phyloP scores from a whole-genome alignment of 1,284 basidiomycete genomes.

The Microbotryum scabiosae region DNA sequence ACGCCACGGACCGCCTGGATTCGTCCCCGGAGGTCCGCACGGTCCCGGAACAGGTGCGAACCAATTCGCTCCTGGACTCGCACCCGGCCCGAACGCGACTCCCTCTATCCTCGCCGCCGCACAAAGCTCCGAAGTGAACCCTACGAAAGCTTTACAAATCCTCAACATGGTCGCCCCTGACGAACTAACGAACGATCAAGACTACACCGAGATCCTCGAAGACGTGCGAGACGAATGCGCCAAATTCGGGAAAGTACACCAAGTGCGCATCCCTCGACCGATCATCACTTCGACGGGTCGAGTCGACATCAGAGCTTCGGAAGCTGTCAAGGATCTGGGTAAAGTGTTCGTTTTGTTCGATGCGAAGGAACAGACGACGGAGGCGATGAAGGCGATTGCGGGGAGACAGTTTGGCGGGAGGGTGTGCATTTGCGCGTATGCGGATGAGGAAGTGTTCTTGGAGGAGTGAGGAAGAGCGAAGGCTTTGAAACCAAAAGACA shows the following conservation, averaged over 20 bases:
- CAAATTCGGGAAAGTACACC: constrained; percentile 71
- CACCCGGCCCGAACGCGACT: constrained; percentile 13
- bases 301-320: constrained; percentile 35
- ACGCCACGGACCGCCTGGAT: constrained; percentile 55
- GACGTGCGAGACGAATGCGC: constrained; percentile 89
- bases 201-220: constrained; percentile 88
- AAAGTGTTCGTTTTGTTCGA: constrained; percentile 39
- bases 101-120: constrained; percentile 38
- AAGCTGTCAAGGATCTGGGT: constrained; percentile 34
- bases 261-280: constrained; percentile 80
- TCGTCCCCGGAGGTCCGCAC: constrained; percentile 28
- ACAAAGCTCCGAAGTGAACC: constrained; percentile 47
- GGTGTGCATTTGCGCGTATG: constrained; percentile 37
- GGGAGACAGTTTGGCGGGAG: constrained; percentile 34
- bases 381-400: constrained; percentile 36
- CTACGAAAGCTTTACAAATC: constrained; percentile 79
- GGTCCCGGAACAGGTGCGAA: constrained; percentile 39
- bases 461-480: constrained; percentile 13
- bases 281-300: constrained; percentile 46
- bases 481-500: no score
- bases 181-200: constrained; percentile 80
- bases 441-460: constrained; percentile 31
- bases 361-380: constrained; percentile 33
- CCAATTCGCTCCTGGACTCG: constrained; percentile 29
- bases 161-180: constrained; percentile 98